Conservation (phyloP, 1,284 basidiomycete species). For the Tylopilus orsonianus region DNA sequence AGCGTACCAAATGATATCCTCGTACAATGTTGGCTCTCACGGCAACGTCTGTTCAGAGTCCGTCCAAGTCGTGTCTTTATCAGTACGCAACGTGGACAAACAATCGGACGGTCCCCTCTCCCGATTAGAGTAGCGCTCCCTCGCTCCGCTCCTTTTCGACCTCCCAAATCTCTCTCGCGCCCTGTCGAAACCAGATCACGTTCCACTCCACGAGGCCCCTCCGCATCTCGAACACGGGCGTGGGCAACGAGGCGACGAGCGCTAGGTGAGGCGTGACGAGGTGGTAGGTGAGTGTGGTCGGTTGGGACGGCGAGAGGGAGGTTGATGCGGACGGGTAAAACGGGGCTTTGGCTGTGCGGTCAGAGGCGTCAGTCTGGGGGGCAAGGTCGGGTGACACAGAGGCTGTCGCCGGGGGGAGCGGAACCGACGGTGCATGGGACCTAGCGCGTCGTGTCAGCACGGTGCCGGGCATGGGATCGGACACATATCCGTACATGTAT, state of each 20-base stretch:
- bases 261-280: constrained; percentile 81
- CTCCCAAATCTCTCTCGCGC: constrained; percentile 73
- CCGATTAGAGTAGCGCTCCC: constrained; percentile 21
- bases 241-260: constrained; percentile 79
- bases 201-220: constrained; percentile 91
- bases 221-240: constrained; percentile 74
- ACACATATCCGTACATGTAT: constrained; percentile 60
- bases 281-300: constrained; percentile 82
- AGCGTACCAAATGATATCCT: too few relatives aligned
- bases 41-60: too few relatives aligned
- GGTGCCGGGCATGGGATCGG: not conserved
- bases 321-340: constrained; percentile 44
- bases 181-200: constrained; percentile 83
- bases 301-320: constrained; percentile 59
- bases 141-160: constrained; percentile 62
- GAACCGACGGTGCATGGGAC: constrained; percentile 35
- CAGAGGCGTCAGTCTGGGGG: not conserved
- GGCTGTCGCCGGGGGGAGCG: not conserved
- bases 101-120: too few relatives aligned
- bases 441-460: constrained; percentile 27
- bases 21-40: too few relatives aligned
- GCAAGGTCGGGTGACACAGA: not conserved
- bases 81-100: not conserved
- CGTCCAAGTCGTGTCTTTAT: constrained; percentile 5
- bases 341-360: constrained; percentile 17